These are phyloP conservation scores for Hydnum rufescens DNA, from an alignment of 768 basidiomycete species.

Conservation along the genomic window DNA sequence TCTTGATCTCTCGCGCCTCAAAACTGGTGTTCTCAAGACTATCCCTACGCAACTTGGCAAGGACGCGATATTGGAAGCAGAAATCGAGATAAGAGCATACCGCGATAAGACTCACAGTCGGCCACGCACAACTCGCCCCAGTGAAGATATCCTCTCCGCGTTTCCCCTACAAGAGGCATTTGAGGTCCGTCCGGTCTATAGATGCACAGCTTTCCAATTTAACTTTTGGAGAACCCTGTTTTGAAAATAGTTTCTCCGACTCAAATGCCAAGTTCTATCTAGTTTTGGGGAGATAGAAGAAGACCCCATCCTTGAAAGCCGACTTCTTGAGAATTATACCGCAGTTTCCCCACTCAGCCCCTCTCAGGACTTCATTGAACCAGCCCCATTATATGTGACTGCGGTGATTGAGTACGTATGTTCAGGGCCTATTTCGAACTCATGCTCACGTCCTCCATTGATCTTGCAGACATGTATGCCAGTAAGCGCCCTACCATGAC, in stretches of 20 bases:
- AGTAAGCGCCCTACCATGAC: slow-evolving; percentile 30
- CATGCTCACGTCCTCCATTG: slow-evolving; percentile 14
- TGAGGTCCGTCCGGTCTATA: slow-evolving; percentile 30
- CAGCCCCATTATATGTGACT: slow-evolving; percentile 70
- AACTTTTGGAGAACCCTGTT: neutral
- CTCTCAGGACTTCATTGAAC: neutral
- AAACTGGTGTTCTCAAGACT: slow-evolving; percentile 46
- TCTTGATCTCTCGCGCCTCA: slow-evolving; percentile 52
- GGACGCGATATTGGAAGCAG: slow-evolving; percentile 81
- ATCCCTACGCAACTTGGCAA: slow-evolving; percentile 72
- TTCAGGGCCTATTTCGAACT: slow-evolving; percentile 8
- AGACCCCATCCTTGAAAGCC: slow-evolving; percentile 41
- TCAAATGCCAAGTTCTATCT: slow-evolving; percentile 81
- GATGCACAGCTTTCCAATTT: slow-evolving; percentile 7
- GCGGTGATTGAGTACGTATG: slow-evolving; percentile 73
- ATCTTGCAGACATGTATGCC: slow-evolving; percentile 53
- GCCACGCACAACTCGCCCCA: slow-evolving; percentile 22
- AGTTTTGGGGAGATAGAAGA: slow-evolving; percentile 67
- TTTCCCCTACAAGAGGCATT: slow-evolving; percentile 60
- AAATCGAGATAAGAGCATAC: slow-evolving; percentile 79
- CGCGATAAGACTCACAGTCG: slow-evolving; percentile 42
- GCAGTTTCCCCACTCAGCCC: slow-evolving; percentile 48
- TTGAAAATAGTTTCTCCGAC: slow-evolving; percentile 37
- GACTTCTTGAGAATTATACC: slow-evolving; percentile 44
- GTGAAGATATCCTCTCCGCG: slow-evolving; percentile 23